These are phyloP conservation scores for Arthrobotrys sphaeroides DNA, from an alignment of 2,329 filamentous ascomycete species.

Conservation along the genomic window DNA sequence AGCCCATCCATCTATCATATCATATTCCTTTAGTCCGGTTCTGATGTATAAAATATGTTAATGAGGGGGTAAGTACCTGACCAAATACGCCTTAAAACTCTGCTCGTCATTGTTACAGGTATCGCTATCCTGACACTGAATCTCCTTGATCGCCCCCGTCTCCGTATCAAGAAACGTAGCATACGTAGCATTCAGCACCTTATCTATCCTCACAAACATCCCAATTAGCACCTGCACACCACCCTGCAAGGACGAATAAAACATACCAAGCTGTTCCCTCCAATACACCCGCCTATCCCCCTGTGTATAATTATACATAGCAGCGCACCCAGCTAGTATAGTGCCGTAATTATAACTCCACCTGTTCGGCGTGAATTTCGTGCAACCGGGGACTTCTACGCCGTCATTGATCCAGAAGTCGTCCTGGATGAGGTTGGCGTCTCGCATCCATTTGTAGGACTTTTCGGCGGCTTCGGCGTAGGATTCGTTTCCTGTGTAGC, in stretches of 20 bases:
- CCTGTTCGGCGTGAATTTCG: slow-evolving; percentile 69
- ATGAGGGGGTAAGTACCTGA: slow-evolving; percentile 12
- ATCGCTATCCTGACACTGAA: slow-evolving; percentile 70
- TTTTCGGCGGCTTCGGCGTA: slow-evolving; percentile 72
- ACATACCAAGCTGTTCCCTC: slow-evolving; percentile 17
- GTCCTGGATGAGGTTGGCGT: slow-evolving; percentile 69
- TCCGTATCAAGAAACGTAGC: slow-evolving; percentile 57
- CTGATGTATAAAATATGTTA: not conserved
- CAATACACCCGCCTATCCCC: slow-evolving; percentile 36
- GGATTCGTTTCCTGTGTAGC: slow-evolving; percentile 69
- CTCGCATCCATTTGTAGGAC: slow-evolving; percentile 71
- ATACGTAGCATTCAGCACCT: slow-evolving; percentile 18
- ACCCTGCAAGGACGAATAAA: not conserved
- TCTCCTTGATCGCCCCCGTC: slow-evolving; percentile 70
- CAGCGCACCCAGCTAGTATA: slow-evolving; percentile 71
- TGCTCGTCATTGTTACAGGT: slow-evolving; percentile 77
- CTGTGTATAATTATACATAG: slow-evolving; percentile 71
- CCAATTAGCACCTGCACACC: not conserved
- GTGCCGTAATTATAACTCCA: slow-evolving; percentile 75
- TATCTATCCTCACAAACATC: slow-evolving; percentile 53
- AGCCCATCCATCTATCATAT: slow-evolving; percentile 72
- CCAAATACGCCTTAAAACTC: slow-evolving; percentile 75
- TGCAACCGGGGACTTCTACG: slow-evolving; percentile 68
- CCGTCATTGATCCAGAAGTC: slow-evolving; percentile 74
- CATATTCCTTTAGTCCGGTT: not conserved